Base-by-base conservation (phyloP, 352 stramenopile species). In the Globisporangium uncinulatum region DNA sequence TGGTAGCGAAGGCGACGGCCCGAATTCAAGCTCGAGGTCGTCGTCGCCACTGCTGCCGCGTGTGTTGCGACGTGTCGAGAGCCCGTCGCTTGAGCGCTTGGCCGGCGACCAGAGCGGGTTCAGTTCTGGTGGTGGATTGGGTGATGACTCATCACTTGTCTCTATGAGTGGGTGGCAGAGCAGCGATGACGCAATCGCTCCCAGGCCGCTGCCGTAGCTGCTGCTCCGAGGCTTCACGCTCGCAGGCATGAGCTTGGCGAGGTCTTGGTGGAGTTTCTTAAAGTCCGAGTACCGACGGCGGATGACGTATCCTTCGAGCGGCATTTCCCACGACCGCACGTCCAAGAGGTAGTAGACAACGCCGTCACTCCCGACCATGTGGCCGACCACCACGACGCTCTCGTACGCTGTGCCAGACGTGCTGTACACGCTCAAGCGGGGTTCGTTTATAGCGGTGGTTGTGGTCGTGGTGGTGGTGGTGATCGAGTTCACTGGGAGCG, bases 321-420 rank as follows among this genome's bases (percentile, higher is more conserved):
- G 82, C 48, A 69, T 74, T 49, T 89, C 79, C 66, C 71, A 82
- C 15, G 79, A 88, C 15, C 77, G 73, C 57, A 92, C 77, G 49
- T 92, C 79, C 41, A 92, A 48, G 39, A 89, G 62, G 63, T 92
- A 89, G 65, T 89, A 89, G 51, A 89, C 79, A 50, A 89, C 65
- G 42, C 80, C 78, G 54, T 86, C 75, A 21, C 61, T 84, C 49
- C 80, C 79, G 59, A 71, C 57, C 44, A 76, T 70, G 56, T 90
- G 74, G 19, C 79, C 79, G 4, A 87, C 75, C n/a, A 90, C 79
- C 39, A 83, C 72, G 13, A 87, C 74, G 51, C 70, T 83, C 65
- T 90, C 77, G 71, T 90, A 90, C 11, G 79, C 74, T 6, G 69
- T 85, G 21, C 80, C 80, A 5, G 74, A 86, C 1, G 77, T 90